phyloP scores from a whole-genome alignment of 305 asterid genomes.

The Withania somnifera region DNA sequence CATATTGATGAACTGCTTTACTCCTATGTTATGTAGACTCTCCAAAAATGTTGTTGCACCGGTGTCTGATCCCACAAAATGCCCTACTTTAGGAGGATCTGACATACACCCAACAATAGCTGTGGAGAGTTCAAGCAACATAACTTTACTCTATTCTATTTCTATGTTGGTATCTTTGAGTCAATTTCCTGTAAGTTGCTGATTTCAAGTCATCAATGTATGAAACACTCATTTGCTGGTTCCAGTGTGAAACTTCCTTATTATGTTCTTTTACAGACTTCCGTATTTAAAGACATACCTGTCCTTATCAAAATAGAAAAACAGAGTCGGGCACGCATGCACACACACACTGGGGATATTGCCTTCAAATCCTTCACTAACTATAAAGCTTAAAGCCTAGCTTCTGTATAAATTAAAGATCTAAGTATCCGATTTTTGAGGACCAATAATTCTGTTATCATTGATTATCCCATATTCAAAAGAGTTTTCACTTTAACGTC shows the following conservation, averaged over 20 bases:
- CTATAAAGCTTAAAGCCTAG: background rate
- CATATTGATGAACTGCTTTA: background rate
- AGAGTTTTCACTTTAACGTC: background rate
- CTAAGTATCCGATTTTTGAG: background rate
- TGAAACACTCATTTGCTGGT: background rate
- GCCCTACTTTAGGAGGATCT: no score
- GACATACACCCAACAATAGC: no score
- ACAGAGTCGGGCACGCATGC: background rate
- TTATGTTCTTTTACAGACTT: background rate
- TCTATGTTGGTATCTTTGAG: background rate
- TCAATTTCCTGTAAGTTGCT: background rate
- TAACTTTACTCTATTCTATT: background rate
- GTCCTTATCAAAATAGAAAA: background rate
- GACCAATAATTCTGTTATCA: background rate
- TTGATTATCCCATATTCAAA: background rate
- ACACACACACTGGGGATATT: background rate
- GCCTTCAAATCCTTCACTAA: background rate
- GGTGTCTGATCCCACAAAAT: no score
- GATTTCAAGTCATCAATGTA: background rate
- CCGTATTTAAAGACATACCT: background rate
- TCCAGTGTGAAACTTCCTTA: background rate
- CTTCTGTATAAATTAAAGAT: background rate
- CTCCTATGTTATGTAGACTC: no score
- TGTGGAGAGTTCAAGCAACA: no score
- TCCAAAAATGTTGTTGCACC: no score